Conservation (phyloP, 2,329 filamentous ascomycete species). For the Botrytis aclada region DNA sequence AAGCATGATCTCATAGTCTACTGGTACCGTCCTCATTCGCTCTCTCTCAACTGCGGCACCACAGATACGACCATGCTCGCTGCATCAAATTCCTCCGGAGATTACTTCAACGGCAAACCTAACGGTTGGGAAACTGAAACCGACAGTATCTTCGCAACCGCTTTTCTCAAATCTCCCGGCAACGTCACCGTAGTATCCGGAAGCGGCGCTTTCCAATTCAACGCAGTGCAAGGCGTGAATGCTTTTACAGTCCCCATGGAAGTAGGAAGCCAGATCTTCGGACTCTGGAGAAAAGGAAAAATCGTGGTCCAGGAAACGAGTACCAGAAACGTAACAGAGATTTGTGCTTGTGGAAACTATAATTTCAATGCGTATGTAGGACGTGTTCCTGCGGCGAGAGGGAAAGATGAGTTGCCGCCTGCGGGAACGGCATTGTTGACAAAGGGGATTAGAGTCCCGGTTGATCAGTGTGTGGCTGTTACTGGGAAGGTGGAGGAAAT, state of each 20-base stretch:
- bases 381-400: background rate
- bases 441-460: background rate
- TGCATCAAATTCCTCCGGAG: background rate
- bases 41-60: background rate
- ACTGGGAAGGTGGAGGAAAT: background rate
- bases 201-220: background rate
- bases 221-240: background rate
- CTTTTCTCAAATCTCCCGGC: slow-evolving; percentile 1
- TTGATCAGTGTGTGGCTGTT: background rate
- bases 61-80: slow-evolving; percentile 17
- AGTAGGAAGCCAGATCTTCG: background rate
- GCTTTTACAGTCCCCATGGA: background rate
- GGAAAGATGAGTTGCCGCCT: background rate
- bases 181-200: slow-evolving; percentile 5
- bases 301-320: background rate
- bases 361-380: slow-evolving; percentile 21
- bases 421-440: background rate
- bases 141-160: slow-evolving; percentile 11
- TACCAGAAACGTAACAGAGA: background rate
- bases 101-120: slow-evolving; percentile 12
- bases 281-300: background rate
- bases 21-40: slow-evolving; percentile 14
- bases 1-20: slow-evolving; percentile 1
- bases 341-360: slow-evolving; percentile 10
- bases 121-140: slow-evolving; percentile 12